phyloP scores from a whole-genome alignment of 495 filamentous ascomycete genomes.

The Tuber brumale region DNA sequence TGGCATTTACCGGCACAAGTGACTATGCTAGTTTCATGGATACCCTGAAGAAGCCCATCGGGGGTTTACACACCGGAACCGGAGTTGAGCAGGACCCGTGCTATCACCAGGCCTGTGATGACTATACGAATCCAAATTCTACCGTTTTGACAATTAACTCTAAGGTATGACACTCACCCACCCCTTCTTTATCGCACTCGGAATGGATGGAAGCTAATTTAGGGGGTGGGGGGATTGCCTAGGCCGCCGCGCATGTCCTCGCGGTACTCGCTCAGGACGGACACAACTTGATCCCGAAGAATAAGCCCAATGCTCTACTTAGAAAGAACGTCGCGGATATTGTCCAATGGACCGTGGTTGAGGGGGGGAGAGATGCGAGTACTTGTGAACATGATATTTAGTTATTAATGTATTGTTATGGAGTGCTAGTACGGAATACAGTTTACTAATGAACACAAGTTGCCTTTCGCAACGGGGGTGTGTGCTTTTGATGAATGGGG shows the following conservation, averaged over 20 bases:
- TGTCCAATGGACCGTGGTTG: constrained; percentile 23
- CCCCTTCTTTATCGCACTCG: not conserved
- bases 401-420: not conserved
- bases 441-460: not conserved
- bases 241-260: constrained; percentile 47
- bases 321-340: not conserved
- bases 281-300: constrained; percentile 44
- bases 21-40: constrained; percentile 48
- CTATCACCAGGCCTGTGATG: constrained; percentile 48
- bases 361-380: constrained; percentile 25
- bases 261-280: constrained; percentile 44
- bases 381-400: constrained; percentile 24
- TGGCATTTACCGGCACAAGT: constrained; percentile 44
- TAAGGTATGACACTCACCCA: constrained; percentile 20
- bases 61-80: constrained; percentile 47
- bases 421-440: not conserved
- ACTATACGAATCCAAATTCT: constrained; percentile 44
- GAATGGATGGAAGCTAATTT: not conserved
- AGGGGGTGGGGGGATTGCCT: not conserved
- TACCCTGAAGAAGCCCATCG: constrained; percentile 41
- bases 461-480: not conserved
- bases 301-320: not conserved
- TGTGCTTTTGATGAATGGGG: not conserved
- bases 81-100: constrained; percentile 46
- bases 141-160: constrained; percentile 45